A percentile compares a stretch with the other conserved stretches of the same genome.
phyloP scores from a whole-genome alignment of 805 yeast species.

The Komagataella kurtzmanii region DNA sequence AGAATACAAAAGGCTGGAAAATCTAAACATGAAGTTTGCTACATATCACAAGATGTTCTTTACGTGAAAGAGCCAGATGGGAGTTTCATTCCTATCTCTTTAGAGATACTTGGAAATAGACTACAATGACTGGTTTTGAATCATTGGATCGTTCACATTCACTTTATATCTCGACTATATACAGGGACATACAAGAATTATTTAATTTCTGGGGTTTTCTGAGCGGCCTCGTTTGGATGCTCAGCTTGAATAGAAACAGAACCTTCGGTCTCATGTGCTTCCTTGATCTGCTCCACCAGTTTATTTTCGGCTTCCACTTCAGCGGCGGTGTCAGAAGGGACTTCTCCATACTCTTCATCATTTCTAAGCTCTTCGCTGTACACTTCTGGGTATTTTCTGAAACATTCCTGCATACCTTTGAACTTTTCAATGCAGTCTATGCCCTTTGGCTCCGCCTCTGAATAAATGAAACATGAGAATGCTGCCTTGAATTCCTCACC shows the following conservation, averaged over 20 bases:
- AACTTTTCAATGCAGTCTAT: constrained; percentile 88
- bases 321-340: constrained; percentile 3
- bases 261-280: not conserved
- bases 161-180: not conserved
- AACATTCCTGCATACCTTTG: constrained; percentile 86
- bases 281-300: not conserved
- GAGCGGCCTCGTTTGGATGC: not conserved
- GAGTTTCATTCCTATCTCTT: constrained; percentile 27
- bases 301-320: not conserved
- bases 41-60: constrained; percentile 52
- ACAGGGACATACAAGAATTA: not conserved
- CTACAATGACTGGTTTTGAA: not conserved
- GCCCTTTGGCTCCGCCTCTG: constrained; percentile 93
- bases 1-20: not conserved
- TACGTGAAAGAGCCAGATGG: constrained; percentile 25
- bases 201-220: not conserved
- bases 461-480: constrained; percentile 87
- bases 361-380: constrained; percentile 86
- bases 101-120: constrained; percentile 14
- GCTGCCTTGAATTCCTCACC: constrained; percentile 94
- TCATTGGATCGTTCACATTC: not conserved
- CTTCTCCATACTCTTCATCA: constrained; percentile 37
- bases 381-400: constrained; percentile 83
- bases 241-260: not conserved
- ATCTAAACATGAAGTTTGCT: constrained; percentile 16